phyloP scores from a whole-genome alignment of 2,329 filamentous ascomycete genomes.

The Huntiella omanensis region DNA sequence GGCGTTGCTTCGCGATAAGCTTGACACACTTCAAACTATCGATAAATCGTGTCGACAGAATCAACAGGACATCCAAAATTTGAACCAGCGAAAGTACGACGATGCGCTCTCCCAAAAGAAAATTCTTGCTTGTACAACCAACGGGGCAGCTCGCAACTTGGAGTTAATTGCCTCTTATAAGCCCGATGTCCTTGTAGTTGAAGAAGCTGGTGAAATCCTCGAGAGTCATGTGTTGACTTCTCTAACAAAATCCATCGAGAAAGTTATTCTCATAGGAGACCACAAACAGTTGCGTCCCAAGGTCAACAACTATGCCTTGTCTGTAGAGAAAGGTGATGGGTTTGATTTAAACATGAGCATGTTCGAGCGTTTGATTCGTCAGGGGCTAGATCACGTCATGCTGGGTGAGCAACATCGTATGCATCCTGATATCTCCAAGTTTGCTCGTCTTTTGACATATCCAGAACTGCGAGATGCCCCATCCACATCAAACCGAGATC shows the following conservation, averaged over 20 bases:
- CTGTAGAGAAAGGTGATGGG: conserved; percentile 25
- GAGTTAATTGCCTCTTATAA: conserved; percentile 30
- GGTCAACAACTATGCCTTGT: conserved; percentile 38
- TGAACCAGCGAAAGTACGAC: conserved; percentile 25
- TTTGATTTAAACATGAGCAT: conserved; percentile 38
- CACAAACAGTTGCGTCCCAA: conserved; percentile 57
- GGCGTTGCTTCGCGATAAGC: conserved; percentile 30
- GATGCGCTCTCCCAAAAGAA: conserved; percentile 31
- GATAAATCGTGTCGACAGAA: conserved; percentile 23
- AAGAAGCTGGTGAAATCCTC: conserved; percentile 57
- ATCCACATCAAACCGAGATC: conserved; percentile 26
- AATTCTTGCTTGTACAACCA: conserved; percentile 55
- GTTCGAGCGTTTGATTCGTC: conserved; percentile 46
- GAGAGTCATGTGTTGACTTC: conserved; percentile 40
- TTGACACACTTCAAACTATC: conserved; percentile 21
- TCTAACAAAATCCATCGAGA: conserved; percentile 33
- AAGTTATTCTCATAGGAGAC: conserved; percentile 53
- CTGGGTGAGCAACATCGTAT: conserved; percentile 49
- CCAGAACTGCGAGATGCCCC: conserved; percentile 37
- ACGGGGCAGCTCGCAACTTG: conserved; percentile 43
- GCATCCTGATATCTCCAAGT: conserved; percentile 44
- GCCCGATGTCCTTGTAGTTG: conserved; percentile 44
- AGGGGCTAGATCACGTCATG: conserved; percentile 32
- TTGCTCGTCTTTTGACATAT: conserved; percentile 41
- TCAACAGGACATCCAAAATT: conserved; percentile 22